Conservation (phyloP, 805 yeast species). For the Myxozyma vanderwaltii region DNA sequence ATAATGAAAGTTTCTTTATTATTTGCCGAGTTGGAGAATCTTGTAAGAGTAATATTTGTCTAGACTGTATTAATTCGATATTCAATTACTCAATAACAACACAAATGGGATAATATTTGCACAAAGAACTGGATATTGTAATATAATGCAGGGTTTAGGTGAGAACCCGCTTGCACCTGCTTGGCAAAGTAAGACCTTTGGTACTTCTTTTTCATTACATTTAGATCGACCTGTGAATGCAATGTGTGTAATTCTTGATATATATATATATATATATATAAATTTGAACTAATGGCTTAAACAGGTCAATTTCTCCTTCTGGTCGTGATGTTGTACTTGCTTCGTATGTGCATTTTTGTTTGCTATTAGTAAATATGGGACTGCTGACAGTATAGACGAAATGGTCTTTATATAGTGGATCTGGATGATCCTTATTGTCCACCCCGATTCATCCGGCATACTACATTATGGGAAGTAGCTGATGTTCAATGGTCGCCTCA, state of each 20-base stretch:
- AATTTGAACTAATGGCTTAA: neutral
- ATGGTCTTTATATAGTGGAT: conserved; percentile 88
- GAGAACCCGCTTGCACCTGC: conserved; percentile 14
- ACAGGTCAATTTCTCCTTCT: conserved; percentile 41
- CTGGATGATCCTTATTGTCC: conserved; percentile 93
- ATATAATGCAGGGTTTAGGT: neutral
- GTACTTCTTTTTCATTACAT: conserved; percentile 74
- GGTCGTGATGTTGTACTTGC: conserved; percentile 95
- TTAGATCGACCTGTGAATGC: conserved; percentile 94
- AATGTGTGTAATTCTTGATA: conserved; percentile 64
- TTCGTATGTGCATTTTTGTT: conserved; percentile 45
- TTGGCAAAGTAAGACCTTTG: conserved; percentile 50
- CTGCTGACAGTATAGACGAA: conserved; percentile 42
- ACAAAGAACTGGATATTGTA: no score
- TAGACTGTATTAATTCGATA: no score
- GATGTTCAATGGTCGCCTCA: conserved; percentile 99
- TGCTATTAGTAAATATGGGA: neutral
- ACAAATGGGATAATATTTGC: no score
- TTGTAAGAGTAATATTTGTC: no score
- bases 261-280: no score
- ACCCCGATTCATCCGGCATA: conserved; percentile 90
- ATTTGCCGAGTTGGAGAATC: no score
- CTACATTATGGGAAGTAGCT: conserved; percentile 97
- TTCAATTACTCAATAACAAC: no score
- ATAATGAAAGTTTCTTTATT: no score